Evolutionary conservation across 1,284 basidiomycete species (phyloP), one percentile per base, ranked within the genome.

Genomic region (Rhodotorula sp.): DNA sequence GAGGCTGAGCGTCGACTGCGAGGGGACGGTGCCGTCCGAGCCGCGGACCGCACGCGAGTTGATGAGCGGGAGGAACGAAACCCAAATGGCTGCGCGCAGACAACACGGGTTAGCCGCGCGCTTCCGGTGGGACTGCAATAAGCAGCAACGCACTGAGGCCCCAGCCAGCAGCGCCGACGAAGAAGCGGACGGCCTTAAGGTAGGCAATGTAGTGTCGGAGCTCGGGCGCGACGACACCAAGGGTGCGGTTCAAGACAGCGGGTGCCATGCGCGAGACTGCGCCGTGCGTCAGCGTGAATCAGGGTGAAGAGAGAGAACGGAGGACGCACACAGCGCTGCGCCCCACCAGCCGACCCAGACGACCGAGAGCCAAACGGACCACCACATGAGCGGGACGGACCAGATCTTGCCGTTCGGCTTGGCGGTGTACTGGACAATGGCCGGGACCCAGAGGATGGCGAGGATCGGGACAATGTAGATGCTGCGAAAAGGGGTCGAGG

Each of bases 141-240:
- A 0, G 34, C 37, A 7, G 36, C 29, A 64, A 51, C 66, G 61
- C 44, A 67, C 77, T 75, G 34, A 74, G 66, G 10, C 72, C 75
- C 75, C 75, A 76, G 0, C 66, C 72, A 8, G 75, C 72, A 5
- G 66, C 58, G 6, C 75, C 73, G n/a, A 63, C 64, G 51, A 66
- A 73, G 53, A 72, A 73, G 70, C 88, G 85, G 37, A 92, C 83
- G 21, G 86, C 89, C 29, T 82, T 82, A 61, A 91, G 81, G 87
- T 93, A 91, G 71, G 91, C 90, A 72, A 92, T 89, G 80, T 91
- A 92, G 65, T 86, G 86, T 37, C 88, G 84, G 10, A 87, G 84
- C 37, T 85, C 87, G 17, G 92, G 87, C 21, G 90, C 87, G 58
- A 94, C 86, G 56, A 89, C 82, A 51, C 90, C 91, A 53, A 94